A percentile compares a stretch with the other conserved stretches of the same genome.
Conservation (phyloP, 73 alveolate genomes). For the Paramecium tetraurelia region DNA sequence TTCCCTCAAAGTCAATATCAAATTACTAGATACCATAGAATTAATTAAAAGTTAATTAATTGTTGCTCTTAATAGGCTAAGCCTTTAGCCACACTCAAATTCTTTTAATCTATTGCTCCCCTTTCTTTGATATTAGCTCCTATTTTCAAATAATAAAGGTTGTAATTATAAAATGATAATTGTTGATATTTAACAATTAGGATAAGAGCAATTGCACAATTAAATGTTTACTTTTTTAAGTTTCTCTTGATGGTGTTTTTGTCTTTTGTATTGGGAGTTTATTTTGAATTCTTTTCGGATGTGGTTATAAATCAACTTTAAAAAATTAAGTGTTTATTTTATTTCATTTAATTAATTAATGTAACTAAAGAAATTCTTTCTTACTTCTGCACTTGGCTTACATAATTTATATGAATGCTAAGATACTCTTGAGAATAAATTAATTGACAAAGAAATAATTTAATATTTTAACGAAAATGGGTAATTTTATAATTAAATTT, state of each 20-base stretch:
- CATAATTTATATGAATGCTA: slow-evolving; percentile 48
- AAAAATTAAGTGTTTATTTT: too few relatives aligned
- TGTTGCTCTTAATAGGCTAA: background rate
- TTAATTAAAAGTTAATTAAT: background rate
- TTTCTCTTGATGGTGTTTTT: background rate
- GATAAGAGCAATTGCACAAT: background rate
- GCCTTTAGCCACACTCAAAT: background rate
- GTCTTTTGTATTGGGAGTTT: background rate
- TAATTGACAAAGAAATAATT: background rate
- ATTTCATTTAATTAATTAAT: background rate
- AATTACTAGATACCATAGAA: background rate
- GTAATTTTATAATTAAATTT: background rate
- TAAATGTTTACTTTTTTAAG: background rate
- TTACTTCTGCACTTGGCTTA: background rate
- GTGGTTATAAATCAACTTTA: background rate
- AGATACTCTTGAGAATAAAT: slow-evolving; percentile 76
- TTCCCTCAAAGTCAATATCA: background rate
- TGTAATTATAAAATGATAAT: background rate
- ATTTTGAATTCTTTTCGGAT: background rate
- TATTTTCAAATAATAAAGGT: background rate
- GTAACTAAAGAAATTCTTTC: background rate
- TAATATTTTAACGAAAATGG: slow-evolving; percentile 53
- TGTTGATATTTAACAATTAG: background rate
- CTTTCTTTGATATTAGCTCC: background rate
- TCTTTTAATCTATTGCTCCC: background rate